Evolutionary conservation across 202 grass and related monocot genomes (phyloP), one percentile per base, ranked within the genome.

Genomic region (Sporobolus alterniflorus): DNA sequence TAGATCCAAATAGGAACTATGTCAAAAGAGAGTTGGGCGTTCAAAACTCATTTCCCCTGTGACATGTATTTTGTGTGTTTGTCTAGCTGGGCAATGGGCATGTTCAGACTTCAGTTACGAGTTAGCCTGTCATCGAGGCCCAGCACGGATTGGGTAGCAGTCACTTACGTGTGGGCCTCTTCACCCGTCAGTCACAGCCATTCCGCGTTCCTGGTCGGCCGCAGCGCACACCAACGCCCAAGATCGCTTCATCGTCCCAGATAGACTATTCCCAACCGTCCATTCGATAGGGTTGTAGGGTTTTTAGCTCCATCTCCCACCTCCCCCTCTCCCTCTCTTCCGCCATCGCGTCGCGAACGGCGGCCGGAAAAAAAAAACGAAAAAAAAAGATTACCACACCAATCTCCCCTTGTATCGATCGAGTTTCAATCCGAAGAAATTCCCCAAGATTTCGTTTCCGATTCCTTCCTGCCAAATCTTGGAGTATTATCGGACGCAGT

Each of bases 271-370:
- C 74, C 4, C 34, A 83, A 12, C 15, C 88, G 74, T 83, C 69
- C 74, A 75, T 47, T 64, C 0, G 1, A 21, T 15, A 46, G 31
- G 80, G 89, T 80, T 80, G 75, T 87, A 90, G 89, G 80, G 89
- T 87, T 90, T 87, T 71, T 84, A 87, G 69, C 70, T 46, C 39
- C 10, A 12, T 44, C 59, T 74, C 73, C 3, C 60, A 21, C 48
- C 49, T 41, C 25, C 61, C 5, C 46, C 44, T 16, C 69, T 2
- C 73, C 69, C 79, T 46, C 79, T 75, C 84, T 80, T 84, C 80
- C 63, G 80, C 70, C 88, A 50, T 51, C 69, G 75, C 84, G 29
- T 67, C 75, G 66, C 76, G 75, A 90, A 51, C 84, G 69, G 80
- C 84, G 89, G 89, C 89, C 65, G 40, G 64, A 80, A 41, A 67